Base-by-base conservation (phyloP, 179 eudicot species). In the Actinidia chinensis region DNA sequence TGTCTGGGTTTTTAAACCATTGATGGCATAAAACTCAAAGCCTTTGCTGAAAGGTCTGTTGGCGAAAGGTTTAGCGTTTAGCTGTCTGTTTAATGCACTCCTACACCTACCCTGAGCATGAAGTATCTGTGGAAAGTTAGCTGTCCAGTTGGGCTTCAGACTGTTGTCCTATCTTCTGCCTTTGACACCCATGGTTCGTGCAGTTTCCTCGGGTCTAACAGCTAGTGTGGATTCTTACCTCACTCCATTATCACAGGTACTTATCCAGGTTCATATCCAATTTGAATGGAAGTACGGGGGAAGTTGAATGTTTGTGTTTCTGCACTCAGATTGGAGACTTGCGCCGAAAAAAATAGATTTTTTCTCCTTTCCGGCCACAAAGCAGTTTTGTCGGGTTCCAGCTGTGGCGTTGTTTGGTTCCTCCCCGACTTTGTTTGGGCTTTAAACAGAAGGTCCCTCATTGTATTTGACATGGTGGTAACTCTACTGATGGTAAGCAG, bases 401-500 rank as follows among this genome's bases (percentile, higher is more conserved):
- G 98, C 13, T 98, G 99, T 58, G 99, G 99, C 28, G 99, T 95
- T 47, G 99, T 95, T n/a, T 43, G 99, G 99, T 69, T 95, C 92
- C 79, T 93, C 99, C 6, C 99, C 93, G 80, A 95, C 99, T 20
- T 86, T 94, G 63, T 94, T 85, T 83, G 92, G 92, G 70, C 80
- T 91, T 25, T 98, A 95, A 87, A 95, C 98, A 5, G 90, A 88
- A 22, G 90, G 80, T 94, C 99, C 64, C 90, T 95, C 23, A 95
- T 95, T 77, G 99, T 98, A 66, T 95, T 95, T 81, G 99, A 95
- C 84, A 95, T 95, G 99, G 99, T 46, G 99, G 99, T 79, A 95
- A 98, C 46, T 95, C 99, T 67, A 95, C 99, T 11, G 99, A 95
- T 88, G 99, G n/a, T 95, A 48, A 95, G 99, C 82, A 89, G 99